A percentile compares a stretch with the other conserved stretches of the same genome.
phyloP scores from a whole-genome alignment of 2,329 filamentous ascomycete genomes.

The Sporothrix pallida region DNA sequence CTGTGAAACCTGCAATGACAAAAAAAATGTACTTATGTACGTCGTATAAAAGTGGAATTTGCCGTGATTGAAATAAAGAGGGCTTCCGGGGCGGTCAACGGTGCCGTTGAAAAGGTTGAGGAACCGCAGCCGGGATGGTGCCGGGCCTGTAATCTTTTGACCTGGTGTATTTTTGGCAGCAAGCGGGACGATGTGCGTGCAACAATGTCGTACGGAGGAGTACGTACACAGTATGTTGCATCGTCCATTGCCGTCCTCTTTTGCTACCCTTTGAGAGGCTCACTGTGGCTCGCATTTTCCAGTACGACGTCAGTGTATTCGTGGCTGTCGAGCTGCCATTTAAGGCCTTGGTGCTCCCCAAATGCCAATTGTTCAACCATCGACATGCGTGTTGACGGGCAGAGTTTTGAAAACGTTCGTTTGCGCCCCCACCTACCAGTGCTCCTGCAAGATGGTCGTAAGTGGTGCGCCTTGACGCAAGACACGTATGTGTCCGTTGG shows the following conservation, averaged over 20 bases:
- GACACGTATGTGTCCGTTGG: constrained; percentile 27
- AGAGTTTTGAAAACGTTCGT: constrained; percentile 1
- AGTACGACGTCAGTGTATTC: not conserved
- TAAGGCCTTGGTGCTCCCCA: not conserved
- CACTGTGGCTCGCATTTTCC: not conserved
- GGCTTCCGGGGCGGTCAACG: not conserved
- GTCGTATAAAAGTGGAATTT: not conserved
- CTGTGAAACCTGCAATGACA: no score
- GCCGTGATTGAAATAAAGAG: not conserved
- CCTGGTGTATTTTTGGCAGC: constrained; percentile 25
- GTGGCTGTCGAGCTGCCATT: not conserved
- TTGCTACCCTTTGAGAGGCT: not conserved
- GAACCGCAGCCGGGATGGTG: not conserved
- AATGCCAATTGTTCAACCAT: not conserved
- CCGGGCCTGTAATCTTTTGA: not conserved
- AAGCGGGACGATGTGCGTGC: not conserved
- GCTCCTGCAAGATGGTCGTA: not conserved
- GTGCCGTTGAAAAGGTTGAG: not conserved
- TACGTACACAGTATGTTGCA: not conserved
- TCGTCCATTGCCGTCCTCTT: not conserved
- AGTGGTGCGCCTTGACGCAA: constrained; percentile 7
- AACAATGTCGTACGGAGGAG: not conserved
- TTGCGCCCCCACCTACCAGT: constrained; percentile 27
- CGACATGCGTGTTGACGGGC: not conserved
- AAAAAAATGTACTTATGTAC: no score